phyloP scores from a whole-genome alignment of 2,329 filamentous ascomycete genomes.

The Aspergillus carbonarius region DNA sequence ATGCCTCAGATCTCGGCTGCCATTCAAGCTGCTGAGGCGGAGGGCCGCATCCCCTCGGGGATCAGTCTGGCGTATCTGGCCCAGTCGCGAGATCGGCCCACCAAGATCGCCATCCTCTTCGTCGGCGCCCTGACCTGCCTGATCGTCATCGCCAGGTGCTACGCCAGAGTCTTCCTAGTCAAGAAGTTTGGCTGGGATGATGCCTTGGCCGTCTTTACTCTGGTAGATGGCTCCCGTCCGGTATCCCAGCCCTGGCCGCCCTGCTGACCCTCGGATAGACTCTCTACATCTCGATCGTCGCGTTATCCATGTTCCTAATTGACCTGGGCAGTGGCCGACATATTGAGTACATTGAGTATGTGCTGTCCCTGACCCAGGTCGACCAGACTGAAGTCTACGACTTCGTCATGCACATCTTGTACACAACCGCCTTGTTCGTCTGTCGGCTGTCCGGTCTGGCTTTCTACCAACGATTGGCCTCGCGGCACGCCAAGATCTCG shows the following conservation, averaged over 20 bases:
- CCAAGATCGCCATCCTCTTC: slow-evolving; percentile 31
- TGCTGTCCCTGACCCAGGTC: slow-evolving; percentile 44
- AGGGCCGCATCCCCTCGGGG: slow-evolving; percentile 27
- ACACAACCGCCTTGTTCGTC: slow-evolving; percentile 51
- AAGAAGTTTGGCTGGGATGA: slow-evolving; percentile 50
- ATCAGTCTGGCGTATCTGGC: slow-evolving; percentile 29
- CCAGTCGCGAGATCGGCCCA: slow-evolving; percentile 26
- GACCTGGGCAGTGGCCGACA: slow-evolving; percentile 47
- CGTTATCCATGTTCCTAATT: slow-evolving; percentile 47
- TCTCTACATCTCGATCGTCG: slow-evolving; percentile 46
- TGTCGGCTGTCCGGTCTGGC: slow-evolving; percentile 55
- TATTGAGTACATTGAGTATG: slow-evolving; percentile 43
- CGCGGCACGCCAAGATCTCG: slow-evolving; percentile 27
- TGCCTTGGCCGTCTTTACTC: slow-evolving; percentile 48
- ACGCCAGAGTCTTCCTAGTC: slow-evolving; percentile 47
- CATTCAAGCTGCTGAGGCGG: slow-evolving; percentile 20
- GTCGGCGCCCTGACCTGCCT: slow-evolving; percentile 29
- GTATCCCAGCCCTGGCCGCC: slow-evolving; percentile 2
- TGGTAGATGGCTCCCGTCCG: slow-evolving; percentile 37
- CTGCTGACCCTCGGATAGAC: slow-evolving; percentile 13
- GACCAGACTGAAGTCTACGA: slow-evolving; percentile 50
- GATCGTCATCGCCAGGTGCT: slow-evolving; percentile 45
- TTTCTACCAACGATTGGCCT: slow-evolving; percentile 52
- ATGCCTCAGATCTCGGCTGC: not conserved
- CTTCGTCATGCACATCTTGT: slow-evolving; percentile 53